phyloP scores from a whole-genome alignment of 2,329 filamentous ascomycete genomes.

The Laburnicola sp. region DNA sequence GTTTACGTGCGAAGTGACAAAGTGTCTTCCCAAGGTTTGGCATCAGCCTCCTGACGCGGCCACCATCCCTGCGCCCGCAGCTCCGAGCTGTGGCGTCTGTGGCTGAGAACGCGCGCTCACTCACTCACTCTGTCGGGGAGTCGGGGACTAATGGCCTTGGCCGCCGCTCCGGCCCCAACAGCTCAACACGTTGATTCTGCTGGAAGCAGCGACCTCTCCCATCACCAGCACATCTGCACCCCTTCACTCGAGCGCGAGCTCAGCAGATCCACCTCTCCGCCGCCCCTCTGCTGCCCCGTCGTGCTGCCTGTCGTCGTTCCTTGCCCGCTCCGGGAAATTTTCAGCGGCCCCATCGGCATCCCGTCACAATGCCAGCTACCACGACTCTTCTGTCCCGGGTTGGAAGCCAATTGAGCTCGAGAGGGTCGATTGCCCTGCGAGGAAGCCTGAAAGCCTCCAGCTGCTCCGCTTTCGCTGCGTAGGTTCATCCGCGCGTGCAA shows the following conservation, averaged over 20 bases:
- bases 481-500: constrained; percentile 17
- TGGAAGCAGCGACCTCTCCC: constrained; percentile 33
- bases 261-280: constrained; percentile 23
- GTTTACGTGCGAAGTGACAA: constrained; percentile 22
- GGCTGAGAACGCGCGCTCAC: constrained; percentile 7
- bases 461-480: constrained; percentile 36
- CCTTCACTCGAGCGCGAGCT: constrained; percentile 24
- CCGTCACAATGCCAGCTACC: constrained; percentile 58
- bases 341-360: constrained; percentile 33
- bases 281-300: constrained; percentile 32
- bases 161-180: constrained; percentile 19
- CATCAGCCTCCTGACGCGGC: constrained; percentile 31
- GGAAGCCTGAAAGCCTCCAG: constrained; percentile 49
- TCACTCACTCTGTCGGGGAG: neutral
- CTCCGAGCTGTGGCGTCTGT: constrained; percentile 13
- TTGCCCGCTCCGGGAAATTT: constrained; percentile 25
- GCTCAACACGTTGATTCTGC: constrained; percentile 35
- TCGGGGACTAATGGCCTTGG: constrained; percentile 6
- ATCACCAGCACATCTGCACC: constrained; percentile 15
- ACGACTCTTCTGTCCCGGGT: constrained; percentile 51
- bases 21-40: constrained; percentile 23
- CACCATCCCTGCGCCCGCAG: constrained; percentile 19
- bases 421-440: constrained; percentile 49
- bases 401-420: constrained; percentile 49
- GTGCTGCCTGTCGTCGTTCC: constrained; percentile 32